Base-by-base conservation (phyloP, 2,329 filamentous ascomycete genomes). In the Fusarium newnesense region DNA sequence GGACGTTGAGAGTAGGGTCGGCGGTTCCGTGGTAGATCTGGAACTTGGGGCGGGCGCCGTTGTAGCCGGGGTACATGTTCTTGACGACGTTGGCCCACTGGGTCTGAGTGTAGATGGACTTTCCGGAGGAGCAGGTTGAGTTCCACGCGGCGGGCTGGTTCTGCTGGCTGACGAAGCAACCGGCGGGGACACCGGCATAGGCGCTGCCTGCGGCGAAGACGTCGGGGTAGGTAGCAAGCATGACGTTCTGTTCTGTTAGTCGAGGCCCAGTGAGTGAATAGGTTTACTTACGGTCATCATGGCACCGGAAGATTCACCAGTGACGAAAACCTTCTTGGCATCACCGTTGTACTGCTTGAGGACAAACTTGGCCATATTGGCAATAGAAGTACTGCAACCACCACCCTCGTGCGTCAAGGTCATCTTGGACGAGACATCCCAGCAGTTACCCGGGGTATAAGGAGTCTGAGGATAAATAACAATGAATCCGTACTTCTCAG, bases 1-100 rank as follows among this genome's bases (percentile, higher is more conserved):
- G 63, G 21, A 52, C 39, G 7, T 67, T 67, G 7, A 67, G 62
- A 6, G 64, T 67, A 26, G 64, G 18, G 6, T 67, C 64, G 7
- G 63, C 44, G 1, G 44, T 60, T 52, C 64, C 64, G 2, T 67
- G 64, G 44, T 67, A 67, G 39, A 67, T 67, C 18, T 60, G 63
- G 19, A 67, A 60, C 39, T 67, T 67, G 21, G 64, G 64, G 4
- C 64, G 64, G 8, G 63, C 7, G 1, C 63, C 63, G 28, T 40
- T 67, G 63, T 67, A 67, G 18, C 64, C 63, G 11, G 64, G 63
- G 34, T 67, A 67, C 64, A 67, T 67, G 28, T 67, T 58, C 63
- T 67, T 67, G 44, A 67, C 64, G 16, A 67, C 44, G 21, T 46
- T 60, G 28, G 64, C 64, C 64, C 64, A 67, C 53, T 67, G 62